Evolutionary conservation across 352 stramenopile genomes (phyloP).

Genomic region (Globisporangium canariense): DNA sequence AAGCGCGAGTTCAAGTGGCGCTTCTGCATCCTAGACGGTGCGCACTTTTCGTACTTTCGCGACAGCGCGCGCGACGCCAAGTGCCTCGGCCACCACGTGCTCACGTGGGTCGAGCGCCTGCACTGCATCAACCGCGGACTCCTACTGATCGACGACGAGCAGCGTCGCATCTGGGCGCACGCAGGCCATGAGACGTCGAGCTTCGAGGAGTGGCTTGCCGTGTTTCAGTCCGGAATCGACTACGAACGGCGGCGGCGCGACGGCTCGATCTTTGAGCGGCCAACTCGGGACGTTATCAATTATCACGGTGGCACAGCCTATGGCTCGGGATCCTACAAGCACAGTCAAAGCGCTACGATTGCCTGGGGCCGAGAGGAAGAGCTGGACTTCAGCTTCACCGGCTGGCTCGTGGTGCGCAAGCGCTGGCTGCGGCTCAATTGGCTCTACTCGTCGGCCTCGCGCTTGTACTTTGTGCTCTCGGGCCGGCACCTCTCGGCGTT

Average conservation of each 20-base stretch:
- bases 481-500: slow-evolving; percentile 30
- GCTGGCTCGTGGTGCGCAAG: slow-evolving; percentile 28
- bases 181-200: slow-evolving; percentile 25
- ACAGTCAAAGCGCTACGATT: not conserved
- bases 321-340: not conserved
- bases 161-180: slow-evolving; percentile 35
- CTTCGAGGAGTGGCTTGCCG: slow-evolving; percentile 36
- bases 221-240: slow-evolving; percentile 22
- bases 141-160: slow-evolving; percentile 26
- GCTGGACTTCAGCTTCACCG: slow-evolving; percentile 20
- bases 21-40: slow-evolving; percentile 42
- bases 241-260: slow-evolving; percentile 12
- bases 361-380: slow-evolving; percentile 6
- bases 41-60: slow-evolving; percentile 27
- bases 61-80: slow-evolving; percentile 13
- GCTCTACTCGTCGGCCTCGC: slow-evolving; percentile 16
- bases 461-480: slow-evolving; percentile 37
- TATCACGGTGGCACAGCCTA: not conserved
- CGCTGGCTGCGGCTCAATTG: slow-evolving; percentile 19
- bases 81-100: slow-evolving; percentile 14
- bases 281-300: not conserved
- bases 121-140: slow-evolving; percentile 42
- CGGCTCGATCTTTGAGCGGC: slow-evolving; percentile 24
- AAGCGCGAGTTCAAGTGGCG: slow-evolving; percentile 37
- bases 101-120: slow-evolving; percentile 35